A percentile compares a stretch with the other conserved stretches of the same genome.
These are phyloP conservation scores for Sporisorium exsertum DNA, from an alignment of 1,284 basidiomycete species.

Conservation along the genomic window DNA sequence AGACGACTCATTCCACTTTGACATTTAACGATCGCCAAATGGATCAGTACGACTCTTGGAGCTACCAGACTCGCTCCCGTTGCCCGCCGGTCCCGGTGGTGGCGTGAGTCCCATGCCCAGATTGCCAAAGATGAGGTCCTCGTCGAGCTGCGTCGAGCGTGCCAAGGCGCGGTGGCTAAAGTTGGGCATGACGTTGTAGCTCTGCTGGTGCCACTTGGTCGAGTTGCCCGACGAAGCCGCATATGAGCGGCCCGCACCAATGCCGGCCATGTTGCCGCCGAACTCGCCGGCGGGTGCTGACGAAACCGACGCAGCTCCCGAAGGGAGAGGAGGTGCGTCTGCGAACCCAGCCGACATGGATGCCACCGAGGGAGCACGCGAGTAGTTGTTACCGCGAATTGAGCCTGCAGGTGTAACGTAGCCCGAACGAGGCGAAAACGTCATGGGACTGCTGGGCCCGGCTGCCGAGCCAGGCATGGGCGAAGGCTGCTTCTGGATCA, in stretches of 20 bases:
- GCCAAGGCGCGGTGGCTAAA: conserved; percentile 38
- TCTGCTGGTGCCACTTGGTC: conserved; percentile 56
- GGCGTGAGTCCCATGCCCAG: conserved; percentile 48
- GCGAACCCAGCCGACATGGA: conserved; percentile 46
- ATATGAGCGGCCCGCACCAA: conserved; percentile 45
- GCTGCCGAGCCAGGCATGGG: conserved; percentile 16
- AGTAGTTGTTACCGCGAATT: conserved; percentile 44
- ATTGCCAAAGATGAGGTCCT: conserved; percentile 52
- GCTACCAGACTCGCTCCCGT: conserved; percentile 43
- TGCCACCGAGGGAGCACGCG: conserved; percentile 44
- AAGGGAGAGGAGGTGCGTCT: conserved; percentile 43
- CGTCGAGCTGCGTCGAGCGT: conserved; percentile 48
- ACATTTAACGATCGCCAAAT: conserved; percentile 37
- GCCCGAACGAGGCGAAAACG: conserved; percentile 25
- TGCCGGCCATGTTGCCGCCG: conserved; percentile 51
- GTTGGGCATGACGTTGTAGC: conserved; percentile 53
- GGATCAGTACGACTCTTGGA: conserved; percentile 45
- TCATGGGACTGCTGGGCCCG: conserved; percentile 35
- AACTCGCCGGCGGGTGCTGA: conserved; percentile 38
- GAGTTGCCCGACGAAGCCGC: conserved; percentile 45
- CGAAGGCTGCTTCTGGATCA: conserved; percentile 42
- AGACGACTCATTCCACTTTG: background rate
- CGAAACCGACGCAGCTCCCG: conserved; percentile 34
- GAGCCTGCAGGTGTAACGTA: conserved; percentile 46
- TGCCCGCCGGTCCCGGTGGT: conserved; percentile 27